Base-by-base conservation (phyloP, 257 asterid species). In the Fraxinus cuspidata region DNA sequence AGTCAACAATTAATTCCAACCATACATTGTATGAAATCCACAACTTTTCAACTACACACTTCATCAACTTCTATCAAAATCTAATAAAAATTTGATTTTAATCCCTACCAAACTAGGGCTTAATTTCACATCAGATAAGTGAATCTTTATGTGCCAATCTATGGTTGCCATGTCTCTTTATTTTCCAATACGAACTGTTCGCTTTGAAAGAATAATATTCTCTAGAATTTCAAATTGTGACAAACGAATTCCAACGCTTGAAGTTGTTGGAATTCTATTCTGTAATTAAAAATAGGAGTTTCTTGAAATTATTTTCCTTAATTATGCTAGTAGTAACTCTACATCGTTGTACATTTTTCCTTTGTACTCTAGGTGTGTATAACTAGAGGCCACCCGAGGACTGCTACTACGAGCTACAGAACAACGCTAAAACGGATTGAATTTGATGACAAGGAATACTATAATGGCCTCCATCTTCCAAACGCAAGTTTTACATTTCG, bases 331-430 rank as follows among this genome's bases (percentile, higher is more conserved):
- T 16, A 31, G 7, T 28, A 34, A 10, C 47, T 49, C 56, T 73
- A 64, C 0, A 58, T 29, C 10, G 31, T 11, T 63, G 47, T 9
- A n/a, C 42, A 7, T 37, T 67, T 2, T 25, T 75, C 58, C 76
- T 77, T 72, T 70, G 73, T 66, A 75, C 44, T 72, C 34, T 85
- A 92, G 98, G 77, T 89, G 37, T 79, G 93, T 25, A 80, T 93
- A 29, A 96, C 97, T 3, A 87, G 89, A 87, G 98, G 94, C 75
- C 89, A 87, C 78, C 97, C 98, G 10, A 66, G 74, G 76, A 65
- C 72, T 23, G 97, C 97, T 76, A 84, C 85, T 49, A 18, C 79
- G 5, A 88, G 82, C 79, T 91, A 85, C 87, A 75, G 32, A 83
- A 82, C 23, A 80, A 89, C 87, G n/a, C 73, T 88, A 42, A 89